phyloP scores from a whole-genome alignment of 495 filamentous ascomycete genomes.

The Chlorociboria aeruginascens region DNA sequence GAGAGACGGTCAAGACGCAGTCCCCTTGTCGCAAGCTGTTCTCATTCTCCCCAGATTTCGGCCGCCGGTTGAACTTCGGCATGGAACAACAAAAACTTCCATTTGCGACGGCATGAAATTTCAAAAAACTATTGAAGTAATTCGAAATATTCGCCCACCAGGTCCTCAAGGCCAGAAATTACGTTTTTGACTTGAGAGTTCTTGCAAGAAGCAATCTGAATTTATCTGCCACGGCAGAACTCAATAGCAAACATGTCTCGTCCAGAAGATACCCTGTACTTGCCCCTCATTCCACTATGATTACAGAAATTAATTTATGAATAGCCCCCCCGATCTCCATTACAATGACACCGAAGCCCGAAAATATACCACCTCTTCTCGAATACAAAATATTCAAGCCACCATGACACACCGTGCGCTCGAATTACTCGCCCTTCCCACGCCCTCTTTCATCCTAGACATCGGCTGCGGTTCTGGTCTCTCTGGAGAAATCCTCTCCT shows the following conservation, averaged over 20 bases:
- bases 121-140: not conserved
- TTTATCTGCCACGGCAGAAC: slow-evolving; percentile 14
- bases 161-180: not conserved
- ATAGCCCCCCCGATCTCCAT: slow-evolving; percentile 84
- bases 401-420: slow-evolving; percentile 90
- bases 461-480: slow-evolving; percentile 92
- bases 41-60: not conserved
- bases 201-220: slow-evolving; percentile 9
- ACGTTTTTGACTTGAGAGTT: not conserved
- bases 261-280: slow-evolving; percentile 85
- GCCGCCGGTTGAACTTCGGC: not conserved
- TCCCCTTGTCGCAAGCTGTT: not conserved
- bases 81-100: not conserved
- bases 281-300: slow-evolving; percentile 5
- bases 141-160: not conserved
- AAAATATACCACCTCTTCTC: slow-evolving; percentile 95
- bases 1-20: not conserved
- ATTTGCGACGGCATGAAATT: slow-evolving; percentile 5
- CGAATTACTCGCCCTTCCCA: slow-evolving; percentile 69
- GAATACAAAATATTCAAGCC: slow-evolving; percentile 89
- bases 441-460: slow-evolving; percentile 82
- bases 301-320: slow-evolving; percentile 4
- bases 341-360: slow-evolving; percentile 91
- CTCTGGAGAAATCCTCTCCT: slow-evolving; percentile 82
- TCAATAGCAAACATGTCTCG: slow-evolving; percentile 63